These are phyloP conservation scores for Chlorella vulgaris DNA, from an alignment of 139 green algal species.

Conservation along the genomic window DNA sequence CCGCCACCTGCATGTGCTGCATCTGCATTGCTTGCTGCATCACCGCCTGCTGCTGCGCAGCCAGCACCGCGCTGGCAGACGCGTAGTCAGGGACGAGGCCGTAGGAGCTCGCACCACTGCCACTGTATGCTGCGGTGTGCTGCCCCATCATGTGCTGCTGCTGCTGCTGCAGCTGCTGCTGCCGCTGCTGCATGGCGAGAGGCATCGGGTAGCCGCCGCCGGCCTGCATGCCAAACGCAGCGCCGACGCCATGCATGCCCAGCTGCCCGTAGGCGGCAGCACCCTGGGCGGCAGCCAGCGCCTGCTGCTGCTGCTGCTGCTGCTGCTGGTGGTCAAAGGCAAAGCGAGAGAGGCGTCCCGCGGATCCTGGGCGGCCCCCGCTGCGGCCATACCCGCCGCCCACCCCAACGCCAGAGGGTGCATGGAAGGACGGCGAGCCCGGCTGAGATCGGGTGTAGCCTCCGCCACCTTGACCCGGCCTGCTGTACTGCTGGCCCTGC, in stretches of 20 bases:
- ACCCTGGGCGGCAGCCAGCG: neutral
- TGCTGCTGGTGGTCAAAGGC: neutral
- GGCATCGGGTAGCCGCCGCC: too few species aligned
- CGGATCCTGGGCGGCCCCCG: neutral
- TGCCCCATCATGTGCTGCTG: too few species aligned
- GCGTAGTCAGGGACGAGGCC: neutral
- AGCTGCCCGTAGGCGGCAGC: neutral
- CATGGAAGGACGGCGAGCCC: neutral
- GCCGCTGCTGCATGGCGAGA: too few species aligned
- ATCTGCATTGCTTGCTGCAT: neutral
- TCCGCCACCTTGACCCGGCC: neutral
- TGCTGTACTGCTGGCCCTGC: too few species aligned
- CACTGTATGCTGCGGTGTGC: too few species aligned
- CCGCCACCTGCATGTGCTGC: neutral
- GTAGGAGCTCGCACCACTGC: neutral
- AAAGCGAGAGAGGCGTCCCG: conserved; percentile 16
- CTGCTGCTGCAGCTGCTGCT: too few species aligned
- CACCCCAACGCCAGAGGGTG: neutral
- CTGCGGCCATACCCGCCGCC: neutral
- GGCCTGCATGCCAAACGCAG: neutral
- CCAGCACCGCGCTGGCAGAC: neutral
- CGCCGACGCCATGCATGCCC: neutral
- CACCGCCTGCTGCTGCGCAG: conserved; percentile 6
- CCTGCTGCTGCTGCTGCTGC: neutral
- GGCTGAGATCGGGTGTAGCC: neutral